Evolutionary conservation across 768 basidiomycete genomes (phyloP).

Genomic region (Leucogyrophana mollusca): DNA sequence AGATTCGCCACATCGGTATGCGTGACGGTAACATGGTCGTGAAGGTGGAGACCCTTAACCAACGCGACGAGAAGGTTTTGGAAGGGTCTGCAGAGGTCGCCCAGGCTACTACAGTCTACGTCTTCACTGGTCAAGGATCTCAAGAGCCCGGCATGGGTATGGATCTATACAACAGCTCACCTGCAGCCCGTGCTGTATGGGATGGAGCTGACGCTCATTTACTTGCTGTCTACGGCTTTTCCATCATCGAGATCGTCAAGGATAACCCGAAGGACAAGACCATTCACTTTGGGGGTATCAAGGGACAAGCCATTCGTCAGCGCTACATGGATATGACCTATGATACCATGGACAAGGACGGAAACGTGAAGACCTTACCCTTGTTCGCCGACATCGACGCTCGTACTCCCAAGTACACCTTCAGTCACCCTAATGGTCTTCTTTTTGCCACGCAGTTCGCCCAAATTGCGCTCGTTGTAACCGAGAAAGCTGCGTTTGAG

Average conservation of each 20-base stretch:
- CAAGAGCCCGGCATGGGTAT: constrained; percentile 99
- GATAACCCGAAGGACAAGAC: constrained; percentile 98
- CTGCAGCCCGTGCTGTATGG: constrained; percentile 96
- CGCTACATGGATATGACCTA: constrained; percentile 99
- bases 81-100: constrained; percentile 91
- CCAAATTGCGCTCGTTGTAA: constrained; percentile 97
- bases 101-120: constrained; percentile 90
- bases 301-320: constrained; percentile 96
- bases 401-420: constrained; percentile 96
- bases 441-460: constrained; percentile 98
- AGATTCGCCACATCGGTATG: constrained; percentile 89
- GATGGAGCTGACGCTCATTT: constrained; percentile 94
- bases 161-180: constrained; percentile 92
- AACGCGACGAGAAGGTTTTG: constrained; percentile 86
- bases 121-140: constrained; percentile 98
- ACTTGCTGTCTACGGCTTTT: constrained; percentile 95
- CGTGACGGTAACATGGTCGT: constrained; percentile 91
- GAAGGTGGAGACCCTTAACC: constrained; percentile 82
- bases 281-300: constrained; percentile 98
- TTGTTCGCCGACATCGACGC: constrained; percentile 94
- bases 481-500: constrained; percentile 97
- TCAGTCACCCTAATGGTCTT: constrained; percentile 92
- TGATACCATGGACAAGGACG: constrained; percentile 95
- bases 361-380: constrained; percentile 92
- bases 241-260: constrained; percentile 98